phyloP scores from a whole-genome alignment of 148 eudicot species.

The Rhododendron molle region DNA sequence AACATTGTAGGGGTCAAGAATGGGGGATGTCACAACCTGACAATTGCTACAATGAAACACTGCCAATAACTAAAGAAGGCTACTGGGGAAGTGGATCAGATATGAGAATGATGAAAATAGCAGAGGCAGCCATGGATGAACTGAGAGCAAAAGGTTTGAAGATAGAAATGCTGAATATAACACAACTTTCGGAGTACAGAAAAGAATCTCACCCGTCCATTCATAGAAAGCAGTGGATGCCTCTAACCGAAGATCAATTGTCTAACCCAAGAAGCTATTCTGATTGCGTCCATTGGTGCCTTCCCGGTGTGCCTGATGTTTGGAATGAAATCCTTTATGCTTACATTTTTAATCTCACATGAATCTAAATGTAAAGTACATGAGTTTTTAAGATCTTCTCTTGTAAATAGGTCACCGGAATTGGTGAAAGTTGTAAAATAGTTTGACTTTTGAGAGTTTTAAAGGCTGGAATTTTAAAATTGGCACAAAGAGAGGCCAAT shows the following conservation, averaged over 20 bases:
- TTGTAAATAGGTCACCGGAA: background rate
- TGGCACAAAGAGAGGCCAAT: background rate
- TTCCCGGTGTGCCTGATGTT: conserved; percentile 51
- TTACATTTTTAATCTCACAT: conserved; percentile 32
- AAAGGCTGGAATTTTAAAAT: background rate
- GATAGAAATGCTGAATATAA: conserved; percentile 62
- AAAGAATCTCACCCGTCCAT: conserved; percentile 70
- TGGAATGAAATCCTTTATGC: conserved; percentile 48
- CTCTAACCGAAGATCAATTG: conserved; percentile 39
- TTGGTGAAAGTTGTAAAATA: background rate
- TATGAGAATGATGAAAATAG: conserved; percentile 52
- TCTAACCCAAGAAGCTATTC: conserved; percentile 41
- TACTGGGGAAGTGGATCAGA: conserved; percentile 64
- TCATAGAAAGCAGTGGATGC: conserved; percentile 41
- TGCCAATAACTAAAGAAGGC: conserved; percentile 37
- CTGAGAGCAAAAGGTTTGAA: conserved; percentile 48
- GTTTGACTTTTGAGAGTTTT: background rate
- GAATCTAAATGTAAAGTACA: background rate
- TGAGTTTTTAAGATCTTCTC: background rate
- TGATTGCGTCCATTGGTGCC: conserved; percentile 66
- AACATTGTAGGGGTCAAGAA: conserved; percentile 56
- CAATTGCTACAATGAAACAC: conserved; percentile 73
- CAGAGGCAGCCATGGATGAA: conserved; percentile 32
- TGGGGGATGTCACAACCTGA: conserved; percentile 53
- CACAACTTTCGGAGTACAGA: conserved; percentile 82